Evolutionary conservation across 208 protist genomes (phyloP).

Genomic region (Trypanosoma conorhini): DNA sequence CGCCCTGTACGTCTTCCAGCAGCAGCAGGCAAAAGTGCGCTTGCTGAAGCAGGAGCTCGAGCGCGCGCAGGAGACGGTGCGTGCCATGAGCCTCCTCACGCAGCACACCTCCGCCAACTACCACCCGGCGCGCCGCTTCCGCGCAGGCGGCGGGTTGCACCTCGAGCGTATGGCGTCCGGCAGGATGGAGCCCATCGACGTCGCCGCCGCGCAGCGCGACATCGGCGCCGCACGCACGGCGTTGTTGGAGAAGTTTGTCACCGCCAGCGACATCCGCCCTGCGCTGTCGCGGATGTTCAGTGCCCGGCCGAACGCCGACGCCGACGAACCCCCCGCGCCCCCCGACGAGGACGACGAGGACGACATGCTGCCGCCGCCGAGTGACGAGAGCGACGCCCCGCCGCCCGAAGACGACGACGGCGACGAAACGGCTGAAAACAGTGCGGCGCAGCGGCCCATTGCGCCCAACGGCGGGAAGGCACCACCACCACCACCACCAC

Average conservation of each 20-base stretch:
- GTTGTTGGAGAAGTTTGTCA: conserved; percentile 28
- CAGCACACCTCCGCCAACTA: conserved; percentile 16
- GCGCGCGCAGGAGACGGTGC: conserved; percentile 30
- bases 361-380: conserved; percentile 17
- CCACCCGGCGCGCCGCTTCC: conserved; percentile 33
- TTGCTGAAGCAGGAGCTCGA: conserved; percentile 30
- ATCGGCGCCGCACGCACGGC: conserved; percentile 10
- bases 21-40: conserved; percentile 37
- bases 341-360: conserved; percentile 22
- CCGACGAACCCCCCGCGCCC: not conserved
- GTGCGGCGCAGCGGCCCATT: not conserved
- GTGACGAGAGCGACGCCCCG: conserved; percentile 23
- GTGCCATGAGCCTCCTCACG: conserved; percentile 13
- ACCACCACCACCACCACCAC: not conserved
- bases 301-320: not conserved
- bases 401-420: conserved; percentile 16
- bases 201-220: conserved; percentile 2
- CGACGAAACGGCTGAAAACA: not conserved
- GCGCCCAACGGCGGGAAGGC: not conserved
- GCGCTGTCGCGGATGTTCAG: conserved; percentile 15
- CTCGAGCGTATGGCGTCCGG: conserved; percentile 8
- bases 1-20: conserved; percentile 30
- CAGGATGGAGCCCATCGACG: conserved; percentile 20
- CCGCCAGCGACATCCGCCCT: conserved; percentile 18
- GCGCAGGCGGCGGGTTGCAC: conserved; percentile 21